Conservation (phyloP, 139 green algal genomes). For the Nannochloris sp. region DNA sequence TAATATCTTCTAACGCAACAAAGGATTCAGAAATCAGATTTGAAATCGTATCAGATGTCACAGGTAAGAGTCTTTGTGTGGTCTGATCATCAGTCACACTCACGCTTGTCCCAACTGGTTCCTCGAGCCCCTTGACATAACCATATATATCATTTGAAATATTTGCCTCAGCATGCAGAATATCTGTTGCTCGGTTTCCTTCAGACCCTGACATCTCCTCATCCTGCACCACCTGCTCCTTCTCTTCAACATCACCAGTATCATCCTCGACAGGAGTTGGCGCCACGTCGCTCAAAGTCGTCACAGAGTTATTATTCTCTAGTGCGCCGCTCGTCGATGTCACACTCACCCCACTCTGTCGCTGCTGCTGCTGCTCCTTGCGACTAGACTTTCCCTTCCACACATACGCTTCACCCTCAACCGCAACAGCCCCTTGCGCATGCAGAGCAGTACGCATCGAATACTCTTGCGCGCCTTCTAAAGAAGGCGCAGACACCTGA, state of each 20-base stretch:
- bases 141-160: neutral
- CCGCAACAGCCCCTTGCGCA: slow-evolving; percentile 44
- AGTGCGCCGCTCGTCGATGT: neutral
- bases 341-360: neutral
- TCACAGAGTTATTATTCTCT: too few species aligned
- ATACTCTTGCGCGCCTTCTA: neutral
- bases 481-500: slow-evolving; percentile 21
- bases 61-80: neutral
- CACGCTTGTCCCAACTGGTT: neutral
- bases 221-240: neutral
- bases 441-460: slow-evolving; percentile 29
- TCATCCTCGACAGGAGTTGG: neutral
- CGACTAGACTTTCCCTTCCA: slow-evolving; percentile 17
- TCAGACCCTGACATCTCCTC: neutral
- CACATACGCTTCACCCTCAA: slow-evolving; percentile 46
- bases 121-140: neutral
- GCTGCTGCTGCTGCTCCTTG: slow-evolving; percentile 6
- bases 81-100: neutral
- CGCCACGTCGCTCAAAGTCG: too few species aligned
- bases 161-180: too few species aligned
- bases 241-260: neutral
- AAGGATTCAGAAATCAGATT: slow-evolving; percentile 15
- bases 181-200: too few species aligned
- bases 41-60: slow-evolving; percentile 17
- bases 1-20: slow-evolving; percentile 10